These are phyloP conservation scores for Ascomycota sp. DNA, from an alignment of 2,329 filamentous ascomycete species.

Conservation along the genomic window DNA sequence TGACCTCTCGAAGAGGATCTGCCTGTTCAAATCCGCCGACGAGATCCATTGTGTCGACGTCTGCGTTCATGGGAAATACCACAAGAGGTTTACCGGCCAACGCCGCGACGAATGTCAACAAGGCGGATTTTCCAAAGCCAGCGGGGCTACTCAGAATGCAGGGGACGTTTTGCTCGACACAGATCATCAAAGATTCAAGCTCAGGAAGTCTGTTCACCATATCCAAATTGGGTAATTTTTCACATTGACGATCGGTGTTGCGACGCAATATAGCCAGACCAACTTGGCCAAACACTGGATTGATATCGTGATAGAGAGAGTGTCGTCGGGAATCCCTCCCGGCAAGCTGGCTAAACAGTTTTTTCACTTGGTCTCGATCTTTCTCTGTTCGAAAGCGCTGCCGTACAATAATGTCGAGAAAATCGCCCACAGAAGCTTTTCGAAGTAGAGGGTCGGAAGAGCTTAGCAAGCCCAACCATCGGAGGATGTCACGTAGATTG, in stretches of 20 bases:
- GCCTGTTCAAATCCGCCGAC: slow-evolving; percentile 94
- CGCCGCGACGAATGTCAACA: slow-evolving; percentile 65
- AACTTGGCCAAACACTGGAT: slow-evolving; percentile 47
- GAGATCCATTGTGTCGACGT: slow-evolving; percentile 92
- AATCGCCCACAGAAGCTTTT: slow-evolving; percentile 44
- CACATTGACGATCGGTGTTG: slow-evolving; percentile 30
- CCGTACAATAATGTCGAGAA: slow-evolving; percentile 63
- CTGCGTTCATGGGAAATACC: slow-evolving; percentile 77
- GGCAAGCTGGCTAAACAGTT: slow-evolving; percentile 48
- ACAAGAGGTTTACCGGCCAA: slow-evolving; percentile 55
- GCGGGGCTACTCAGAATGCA: slow-evolving; percentile 74
- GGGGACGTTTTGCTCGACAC: slow-evolving; percentile 69
- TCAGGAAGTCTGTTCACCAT: slow-evolving; percentile 40
- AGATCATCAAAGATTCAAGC: slow-evolving; percentile 73
- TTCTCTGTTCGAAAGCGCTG: slow-evolving; percentile 61
- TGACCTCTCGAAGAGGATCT: slow-evolving; percentile 56
- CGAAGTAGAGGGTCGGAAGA: slow-evolving; percentile 36
- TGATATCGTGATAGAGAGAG: slow-evolving; percentile 54
- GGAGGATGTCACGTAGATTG: slow-evolving; percentile 73
- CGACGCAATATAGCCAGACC: slow-evolving; percentile 54
- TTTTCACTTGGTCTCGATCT: slow-evolving; percentile 46
- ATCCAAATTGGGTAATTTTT: slow-evolving; percentile 28
- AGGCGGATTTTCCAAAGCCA: slow-evolving; percentile 67
- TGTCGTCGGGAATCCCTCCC: slow-evolving; percentile 28
- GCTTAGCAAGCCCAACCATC: slow-evolving; percentile 55